A percentile compares a stretch with the other conserved stretches of the same genome.
Conservation (phyloP, 139 green algal genomes). For the Cymbomonas tetramitiformis region DNA sequence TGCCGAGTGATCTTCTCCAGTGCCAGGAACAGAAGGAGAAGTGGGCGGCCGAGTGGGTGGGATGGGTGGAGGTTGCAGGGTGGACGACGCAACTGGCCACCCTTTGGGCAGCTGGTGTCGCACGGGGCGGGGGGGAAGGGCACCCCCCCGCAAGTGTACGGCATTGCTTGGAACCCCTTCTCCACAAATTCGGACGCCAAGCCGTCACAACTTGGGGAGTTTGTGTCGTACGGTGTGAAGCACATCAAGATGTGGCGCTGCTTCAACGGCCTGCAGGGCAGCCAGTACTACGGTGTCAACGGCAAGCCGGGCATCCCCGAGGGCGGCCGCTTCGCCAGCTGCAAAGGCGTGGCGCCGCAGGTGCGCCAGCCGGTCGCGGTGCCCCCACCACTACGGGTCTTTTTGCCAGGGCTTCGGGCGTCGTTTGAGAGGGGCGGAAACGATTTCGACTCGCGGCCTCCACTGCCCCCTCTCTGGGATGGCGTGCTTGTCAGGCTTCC, state of each 20-base stretch:
- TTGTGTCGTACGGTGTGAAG: conserved; percentile 3
- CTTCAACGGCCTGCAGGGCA: not conserved
- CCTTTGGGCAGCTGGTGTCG: not conserved
- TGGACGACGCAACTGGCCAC: not conserved
- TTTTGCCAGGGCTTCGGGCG: no score
- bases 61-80: not conserved
- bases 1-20: no score
- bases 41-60: not conserved
- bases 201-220: no score
- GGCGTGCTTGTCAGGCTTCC: no score
- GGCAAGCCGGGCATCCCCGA: not conserved
- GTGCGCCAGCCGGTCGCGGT: no score
- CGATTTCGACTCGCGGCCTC: no score
- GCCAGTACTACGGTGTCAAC: not conserved
- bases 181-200: no score
- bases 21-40: no score
- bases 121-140: not conserved
- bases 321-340: not conserved
- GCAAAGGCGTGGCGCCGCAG: no score
- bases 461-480: no score
- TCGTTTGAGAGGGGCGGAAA: no score
- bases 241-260: conserved; percentile 7
- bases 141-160: conserved; percentile 39
- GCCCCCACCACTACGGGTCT: no score
- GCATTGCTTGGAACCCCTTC: conserved; percentile 44